phyloP scores from a whole-genome alignment of 345 rosid genomes.

The Salix dunnii region DNA sequence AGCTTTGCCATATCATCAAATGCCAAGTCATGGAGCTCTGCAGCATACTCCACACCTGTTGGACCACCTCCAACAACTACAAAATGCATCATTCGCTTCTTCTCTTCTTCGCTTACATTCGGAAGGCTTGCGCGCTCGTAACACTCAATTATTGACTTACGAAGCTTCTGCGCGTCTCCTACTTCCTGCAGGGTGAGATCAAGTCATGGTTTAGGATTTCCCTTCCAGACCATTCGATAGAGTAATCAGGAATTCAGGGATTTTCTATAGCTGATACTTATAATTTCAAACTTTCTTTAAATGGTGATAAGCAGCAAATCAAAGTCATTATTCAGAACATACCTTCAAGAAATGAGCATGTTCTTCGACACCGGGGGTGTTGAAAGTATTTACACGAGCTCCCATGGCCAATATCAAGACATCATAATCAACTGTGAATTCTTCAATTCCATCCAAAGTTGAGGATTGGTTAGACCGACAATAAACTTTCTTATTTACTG shows the following conservation, averaged over 20 bases:
- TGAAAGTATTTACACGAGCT: conserved; percentile 72
- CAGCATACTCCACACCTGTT: conserved; percentile 84
- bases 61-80: conserved; percentile 93
- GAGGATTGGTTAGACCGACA: neutral
- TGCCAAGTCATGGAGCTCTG: conserved; percentile 73
- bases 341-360: conserved; percentile 69
- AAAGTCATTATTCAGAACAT: neutral
- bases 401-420: conserved; percentile 64
- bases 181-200: conserved; percentile 48
- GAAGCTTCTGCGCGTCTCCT: conserved; percentile 66
- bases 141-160: conserved; percentile 55
- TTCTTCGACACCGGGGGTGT: conserved; percentile 80
- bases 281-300: neutral
- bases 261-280: neutral
- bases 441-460: conserved; percentile 21
- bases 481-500: conserved; percentile 6
- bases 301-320: neutral
- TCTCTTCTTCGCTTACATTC: conserved; percentile 59
- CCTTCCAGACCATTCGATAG: too few species aligned
- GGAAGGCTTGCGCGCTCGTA: conserved; percentile 79
- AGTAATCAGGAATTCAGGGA: neutral
- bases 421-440: conserved; percentile 69
- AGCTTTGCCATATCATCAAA: conserved; percentile 54
- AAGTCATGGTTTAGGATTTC: neutral
- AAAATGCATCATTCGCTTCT: conserved; percentile 64